phyloP scores from a whole-genome alignment of 371 early-diverging fungal genomes.

The Apophysomyces elegans region DNA sequence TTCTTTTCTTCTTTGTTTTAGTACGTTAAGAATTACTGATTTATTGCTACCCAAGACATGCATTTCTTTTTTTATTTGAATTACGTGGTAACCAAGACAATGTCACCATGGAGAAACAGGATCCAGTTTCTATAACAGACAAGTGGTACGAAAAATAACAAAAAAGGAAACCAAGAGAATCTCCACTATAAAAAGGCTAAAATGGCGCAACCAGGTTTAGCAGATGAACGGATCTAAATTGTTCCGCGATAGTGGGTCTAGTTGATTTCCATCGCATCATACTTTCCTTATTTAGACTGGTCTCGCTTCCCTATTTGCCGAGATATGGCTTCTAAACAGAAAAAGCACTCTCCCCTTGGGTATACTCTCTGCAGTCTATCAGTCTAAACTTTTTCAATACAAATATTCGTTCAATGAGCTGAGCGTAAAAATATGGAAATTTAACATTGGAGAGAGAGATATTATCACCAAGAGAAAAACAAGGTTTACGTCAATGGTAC shows the following conservation, averaged over 20 bases:
- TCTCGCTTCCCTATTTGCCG: not conserved
- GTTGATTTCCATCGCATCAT: constrained; percentile 1
- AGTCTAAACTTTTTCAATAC: too few species aligned
- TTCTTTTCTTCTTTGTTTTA: not conserved
- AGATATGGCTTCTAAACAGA: not conserved
- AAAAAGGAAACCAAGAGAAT: not conserved
- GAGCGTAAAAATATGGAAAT: too few species aligned
- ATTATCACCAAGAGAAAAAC: too few species aligned
- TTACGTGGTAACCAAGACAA: not conserved
- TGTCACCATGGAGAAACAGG: too few species aligned
- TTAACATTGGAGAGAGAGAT: too few species aligned
- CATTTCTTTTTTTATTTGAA: not conserved
- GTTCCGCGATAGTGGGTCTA: not conserved
- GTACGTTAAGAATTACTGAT: not conserved
- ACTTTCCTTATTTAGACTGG: not conserved
- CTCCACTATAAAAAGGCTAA: constrained; percentile 8
- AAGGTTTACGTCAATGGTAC: too few species aligned
- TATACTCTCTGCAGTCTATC: too few species aligned
- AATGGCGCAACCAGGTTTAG: constrained; percentile 11
- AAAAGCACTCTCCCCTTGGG: not conserved
- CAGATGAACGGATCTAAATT: not conserved
- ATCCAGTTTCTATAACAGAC: not conserved
- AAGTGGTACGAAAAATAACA: not conserved
- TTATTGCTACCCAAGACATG: not conserved
- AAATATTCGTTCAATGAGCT: too few species aligned